phyloP scores from a whole-genome alignment of 2,329 filamentous ascomycete genomes.

The Penicillium concentricum region DNA sequence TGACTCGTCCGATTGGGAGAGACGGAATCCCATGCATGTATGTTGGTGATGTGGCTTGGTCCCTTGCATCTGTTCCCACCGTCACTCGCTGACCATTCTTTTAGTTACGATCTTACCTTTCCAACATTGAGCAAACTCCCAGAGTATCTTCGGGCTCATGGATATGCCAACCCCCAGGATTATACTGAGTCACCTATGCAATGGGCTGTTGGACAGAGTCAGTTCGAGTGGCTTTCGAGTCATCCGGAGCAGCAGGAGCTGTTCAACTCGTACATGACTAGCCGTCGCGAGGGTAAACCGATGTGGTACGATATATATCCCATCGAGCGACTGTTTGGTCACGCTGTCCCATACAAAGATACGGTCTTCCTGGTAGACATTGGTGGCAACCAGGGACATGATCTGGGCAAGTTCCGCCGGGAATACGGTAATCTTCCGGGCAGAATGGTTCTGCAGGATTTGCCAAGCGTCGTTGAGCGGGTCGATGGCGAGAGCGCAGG shows the following conservation, averaged over 20 bases:
- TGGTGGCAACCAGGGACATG: constrained; percentile 44
- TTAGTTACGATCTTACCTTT: constrained; percentile 29
- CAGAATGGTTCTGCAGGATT: constrained; percentile 42
- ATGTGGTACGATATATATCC: constrained; percentile 37
- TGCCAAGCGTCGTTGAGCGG: constrained; percentile 29
- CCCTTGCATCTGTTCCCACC: neutral
- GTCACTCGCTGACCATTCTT: neutral
- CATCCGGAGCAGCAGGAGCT: constrained; percentile 26
- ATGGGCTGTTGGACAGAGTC: constrained; percentile 33
- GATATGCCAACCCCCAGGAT: constrained; percentile 30
- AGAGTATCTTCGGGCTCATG: constrained; percentile 29
- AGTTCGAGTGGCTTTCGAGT: constrained; percentile 35
- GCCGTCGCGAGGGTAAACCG: constrained; percentile 29
- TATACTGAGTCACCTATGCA: constrained; percentile 32
- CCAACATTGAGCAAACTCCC: constrained; percentile 33
- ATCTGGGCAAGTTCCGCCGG: constrained; percentile 33
- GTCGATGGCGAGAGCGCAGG: constrained; percentile 8
- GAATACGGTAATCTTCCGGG: constrained; percentile 34
- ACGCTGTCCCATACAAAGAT: constrained; percentile 24
- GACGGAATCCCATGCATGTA: constrained; percentile 34
- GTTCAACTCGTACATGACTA: constrained; percentile 38
- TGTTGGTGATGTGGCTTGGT: neutral
- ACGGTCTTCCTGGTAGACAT: constrained; percentile 43
- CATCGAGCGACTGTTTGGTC: constrained; percentile 24
- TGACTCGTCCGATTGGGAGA: constrained; percentile 29